Conservation (phyloP, 495 filamentous ascomycete species). For the Schizothecium vesticola region DNA sequence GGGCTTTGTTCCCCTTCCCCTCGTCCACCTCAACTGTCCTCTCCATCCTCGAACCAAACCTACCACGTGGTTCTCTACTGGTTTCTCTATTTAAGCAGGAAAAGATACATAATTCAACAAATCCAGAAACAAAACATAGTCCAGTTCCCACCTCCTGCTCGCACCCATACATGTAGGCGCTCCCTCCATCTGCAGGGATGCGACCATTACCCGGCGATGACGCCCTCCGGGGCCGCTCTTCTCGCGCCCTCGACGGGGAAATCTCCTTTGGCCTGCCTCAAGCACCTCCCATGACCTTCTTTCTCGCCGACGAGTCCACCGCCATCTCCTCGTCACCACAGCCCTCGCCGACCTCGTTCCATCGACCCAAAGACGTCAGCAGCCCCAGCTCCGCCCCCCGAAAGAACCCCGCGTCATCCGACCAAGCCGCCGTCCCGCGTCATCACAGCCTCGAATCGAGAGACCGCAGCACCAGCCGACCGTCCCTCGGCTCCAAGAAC, state of each 20-base stretch:
- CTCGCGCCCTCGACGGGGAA: slow-evolving; percentile 24
- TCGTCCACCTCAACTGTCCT: background rate
- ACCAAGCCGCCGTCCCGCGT: background rate
- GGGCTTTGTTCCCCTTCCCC: background rate
- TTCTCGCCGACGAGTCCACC: slow-evolving; percentile 48
- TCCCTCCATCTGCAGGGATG: slow-evolving; percentile 14
- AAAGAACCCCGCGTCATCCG: slow-evolving; percentile 7
- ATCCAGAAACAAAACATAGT: background rate
- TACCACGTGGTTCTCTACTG: background rate
- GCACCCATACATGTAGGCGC: slow-evolving; percentile 3
- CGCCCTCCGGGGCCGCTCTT: slow-evolving; percentile 19
- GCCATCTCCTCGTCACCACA: slow-evolving; percentile 40
- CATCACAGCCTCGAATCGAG: background rate
- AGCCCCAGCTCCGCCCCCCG: background rate
- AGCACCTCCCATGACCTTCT: slow-evolving; percentile 50
- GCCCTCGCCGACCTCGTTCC: slow-evolving; percentile 23
- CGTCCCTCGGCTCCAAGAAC: background rate
- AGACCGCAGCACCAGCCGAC: slow-evolving; percentile 1
- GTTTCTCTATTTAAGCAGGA: background rate
- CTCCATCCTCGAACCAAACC: background rate
- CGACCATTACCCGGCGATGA: slow-evolving; percentile 25
- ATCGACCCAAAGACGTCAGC: slow-evolving; percentile 28
- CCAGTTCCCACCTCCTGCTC: background rate
- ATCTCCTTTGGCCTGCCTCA: slow-evolving; percentile 23
- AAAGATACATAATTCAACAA: background rate